Conservation (phyloP, 2,329 filamentous ascomycete genomes). For the Talaromyces islandicus region DNA sequence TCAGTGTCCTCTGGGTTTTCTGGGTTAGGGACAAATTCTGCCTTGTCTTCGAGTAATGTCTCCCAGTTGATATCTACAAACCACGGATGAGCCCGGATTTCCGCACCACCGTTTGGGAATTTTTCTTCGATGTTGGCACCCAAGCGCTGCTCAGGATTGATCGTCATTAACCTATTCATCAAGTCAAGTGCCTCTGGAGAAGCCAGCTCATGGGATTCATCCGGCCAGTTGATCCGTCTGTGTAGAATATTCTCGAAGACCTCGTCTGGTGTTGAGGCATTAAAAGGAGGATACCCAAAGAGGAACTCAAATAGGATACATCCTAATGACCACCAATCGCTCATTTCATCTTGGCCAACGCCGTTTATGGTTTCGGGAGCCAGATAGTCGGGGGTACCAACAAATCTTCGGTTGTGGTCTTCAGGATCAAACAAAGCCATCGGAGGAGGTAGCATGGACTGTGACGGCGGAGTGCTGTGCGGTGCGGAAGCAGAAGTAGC, state of each 20-base stretch:
- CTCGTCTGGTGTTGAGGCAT: slow-evolving; percentile 80
- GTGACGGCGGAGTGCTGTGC: slow-evolving; percentile 45
- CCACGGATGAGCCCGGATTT: slow-evolving; percentile 86
- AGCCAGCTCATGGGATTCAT: slow-evolving; percentile 69
- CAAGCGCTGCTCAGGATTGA: slow-evolving; percentile 73
- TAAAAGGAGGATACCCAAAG: slow-evolving; percentile 89
- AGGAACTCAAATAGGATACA: slow-evolving; percentile 97
- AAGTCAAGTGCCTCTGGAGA: slow-evolving; percentile 88
- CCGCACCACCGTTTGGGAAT: slow-evolving; percentile 75
- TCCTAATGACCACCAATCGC: slow-evolving; percentile 99
- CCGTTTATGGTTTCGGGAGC: slow-evolving; percentile 96
- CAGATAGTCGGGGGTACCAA: slow-evolving; percentile 94
- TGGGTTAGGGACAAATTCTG: slow-evolving; percentile 86
- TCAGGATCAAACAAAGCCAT: slow-evolving; percentile 93
- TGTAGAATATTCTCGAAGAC: slow-evolving; percentile 96
- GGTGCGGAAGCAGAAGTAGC: slow-evolving; percentile 29
- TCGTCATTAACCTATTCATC: slow-evolving; percentile 85
- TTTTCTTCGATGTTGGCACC: slow-evolving; percentile 82
- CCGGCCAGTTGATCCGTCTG: slow-evolving; percentile 87
- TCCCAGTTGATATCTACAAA: slow-evolving; percentile 86
- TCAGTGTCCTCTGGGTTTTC: slow-evolving; percentile 97
- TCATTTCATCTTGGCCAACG: slow-evolving; percentile 91
- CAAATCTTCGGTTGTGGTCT: slow-evolving; percentile 86
- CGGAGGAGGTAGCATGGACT: slow-evolving; percentile 80
- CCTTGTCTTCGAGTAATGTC: slow-evolving; percentile 85